Base-by-base conservation (phyloP, 75 land plant genomes). In the Pseudotsuga menziesii region DNA sequence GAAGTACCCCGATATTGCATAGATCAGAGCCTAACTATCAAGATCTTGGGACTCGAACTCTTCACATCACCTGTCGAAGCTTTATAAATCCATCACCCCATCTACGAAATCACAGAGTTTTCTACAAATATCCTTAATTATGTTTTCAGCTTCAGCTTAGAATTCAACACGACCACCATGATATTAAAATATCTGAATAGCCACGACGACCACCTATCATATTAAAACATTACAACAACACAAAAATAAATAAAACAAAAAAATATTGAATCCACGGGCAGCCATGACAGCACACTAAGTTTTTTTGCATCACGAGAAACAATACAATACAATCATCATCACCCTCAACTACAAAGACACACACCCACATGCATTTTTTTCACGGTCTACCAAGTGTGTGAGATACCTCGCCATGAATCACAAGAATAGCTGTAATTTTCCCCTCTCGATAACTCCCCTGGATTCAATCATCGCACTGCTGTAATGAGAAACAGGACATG, bases 401-500 rank as follows among this genome's bases (percentile, higher is more conserved):
- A n/a, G 19, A 0, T 17, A 4, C 19, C 20, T 4, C 39, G 36
- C 70, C 70, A 66, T 39, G 39, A 66, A 39, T 66, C 70, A 32
- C 20, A 35, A 29, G 19, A 66, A 35, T 39, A 66, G 36, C 41
- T 27, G 39, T 16, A 29, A 17, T 63, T 27, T n/a, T 63, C 13
- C 29, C 39, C 39, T 35, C 70, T 14, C 2, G 17, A 6, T 29
- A 12, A 1, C 44, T 19, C 39, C 41, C 15, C 7, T 39, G 35
- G n/a, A 66, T 66, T 66, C 70, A 19, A 66, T 6, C 44, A 15
- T 27, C 20, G 2, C 20, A 66, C 36, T 29, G 99, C 15, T 88
- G 99, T 41, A 92, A 76, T 88, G 94, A 97, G 87, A 97, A 94
- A 87, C 80, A 98, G 11, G 99, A 97, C 85, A 97, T 97, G 99